Conservation (phyloP, 1,284 basidiomycete species). For the Stereum hirsutum region DNA sequence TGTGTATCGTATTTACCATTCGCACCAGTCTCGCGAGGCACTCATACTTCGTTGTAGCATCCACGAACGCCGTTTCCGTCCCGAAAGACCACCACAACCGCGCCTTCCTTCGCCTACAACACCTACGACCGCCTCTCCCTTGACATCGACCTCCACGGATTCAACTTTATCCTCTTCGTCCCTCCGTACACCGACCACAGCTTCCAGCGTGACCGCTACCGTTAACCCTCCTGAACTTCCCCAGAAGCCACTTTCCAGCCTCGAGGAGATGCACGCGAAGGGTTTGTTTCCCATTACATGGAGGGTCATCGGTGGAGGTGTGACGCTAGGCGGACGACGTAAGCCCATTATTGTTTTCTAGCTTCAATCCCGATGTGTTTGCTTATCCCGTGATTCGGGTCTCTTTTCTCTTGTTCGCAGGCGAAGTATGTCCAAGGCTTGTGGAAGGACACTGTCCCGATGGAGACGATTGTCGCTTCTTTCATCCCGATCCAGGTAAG, state of each 20-base stretch:
- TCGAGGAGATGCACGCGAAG: constrained; percentile 28
- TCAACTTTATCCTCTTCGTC: background rate
- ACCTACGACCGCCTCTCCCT: background rate
- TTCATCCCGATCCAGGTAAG: constrained; percentile 24
- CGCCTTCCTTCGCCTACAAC: background rate
- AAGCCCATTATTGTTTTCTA: constrained; percentile 10
- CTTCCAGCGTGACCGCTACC: constrained; percentile 3
- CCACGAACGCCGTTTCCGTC: constrained; percentile 5
- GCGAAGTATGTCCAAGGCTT: constrained; percentile 27
- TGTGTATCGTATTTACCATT: constrained; percentile 24
- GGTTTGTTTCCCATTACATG: constrained; percentile 39
- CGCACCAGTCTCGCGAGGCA: background rate
- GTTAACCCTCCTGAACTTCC: constrained; percentile 17
- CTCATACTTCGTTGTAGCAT: constrained; percentile 4
- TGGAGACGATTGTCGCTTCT: constrained; percentile 28
- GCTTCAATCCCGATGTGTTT: background rate
- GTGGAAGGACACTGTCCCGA: constrained; percentile 24
- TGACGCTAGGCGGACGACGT: constrained; percentile 37
- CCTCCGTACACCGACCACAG: background rate
- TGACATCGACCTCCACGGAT: background rate
- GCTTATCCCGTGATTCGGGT: background rate
- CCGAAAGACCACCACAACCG: background rate
- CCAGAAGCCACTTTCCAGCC: constrained; percentile 18
- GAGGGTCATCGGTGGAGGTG: constrained; percentile 40
- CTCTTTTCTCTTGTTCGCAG: constrained; percentile 14